phyloP scores from a whole-genome alignment of 371 early-diverging fungal genomes.

The Parasitella parasitica region DNA sequence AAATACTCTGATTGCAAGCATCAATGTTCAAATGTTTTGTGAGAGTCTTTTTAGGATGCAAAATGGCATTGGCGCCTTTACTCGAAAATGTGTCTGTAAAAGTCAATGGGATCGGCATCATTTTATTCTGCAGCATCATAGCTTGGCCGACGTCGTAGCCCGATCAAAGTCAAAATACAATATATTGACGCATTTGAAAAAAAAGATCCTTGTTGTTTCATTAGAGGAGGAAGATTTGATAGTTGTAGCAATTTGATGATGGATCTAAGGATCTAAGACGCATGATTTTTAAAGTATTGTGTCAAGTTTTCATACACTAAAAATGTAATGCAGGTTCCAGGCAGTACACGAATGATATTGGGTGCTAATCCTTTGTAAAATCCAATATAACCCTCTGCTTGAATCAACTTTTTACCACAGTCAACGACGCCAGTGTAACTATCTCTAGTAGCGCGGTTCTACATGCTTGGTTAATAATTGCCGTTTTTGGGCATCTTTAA shows the following conservation, averaged over 20 bases:
- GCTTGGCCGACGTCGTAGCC: too few species aligned
- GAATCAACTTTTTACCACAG: slow-evolving; percentile 69
- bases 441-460: slow-evolving; percentile 40
- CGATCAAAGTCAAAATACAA: too few species aligned
- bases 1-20: too few species aligned
- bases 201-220: too few species aligned
- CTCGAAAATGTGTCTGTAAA: too few species aligned
- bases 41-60: too few species aligned
- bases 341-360: slow-evolving; percentile 86
- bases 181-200: too few species aligned
- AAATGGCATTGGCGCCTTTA: too few species aligned
- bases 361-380: slow-evolving; percentile 96
- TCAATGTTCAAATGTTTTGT: too few species aligned
- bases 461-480: background rate
- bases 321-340: slow-evolving; percentile 95
- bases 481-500: background rate
- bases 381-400: slow-evolving; percentile 77
- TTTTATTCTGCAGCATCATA: too few species aligned
- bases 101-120: too few species aligned
- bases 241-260: slow-evolving; percentile 17
- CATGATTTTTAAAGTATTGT: slow-evolving; percentile 67
- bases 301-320: slow-evolving; percentile 88
- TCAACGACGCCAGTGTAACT: slow-evolving; percentile 71
- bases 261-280: slow-evolving; percentile 5
- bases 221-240: too few species aligned